Conservation (phyloP, 2,329 filamentous ascomycete species). For the Cladosporium sp. region DNA sequence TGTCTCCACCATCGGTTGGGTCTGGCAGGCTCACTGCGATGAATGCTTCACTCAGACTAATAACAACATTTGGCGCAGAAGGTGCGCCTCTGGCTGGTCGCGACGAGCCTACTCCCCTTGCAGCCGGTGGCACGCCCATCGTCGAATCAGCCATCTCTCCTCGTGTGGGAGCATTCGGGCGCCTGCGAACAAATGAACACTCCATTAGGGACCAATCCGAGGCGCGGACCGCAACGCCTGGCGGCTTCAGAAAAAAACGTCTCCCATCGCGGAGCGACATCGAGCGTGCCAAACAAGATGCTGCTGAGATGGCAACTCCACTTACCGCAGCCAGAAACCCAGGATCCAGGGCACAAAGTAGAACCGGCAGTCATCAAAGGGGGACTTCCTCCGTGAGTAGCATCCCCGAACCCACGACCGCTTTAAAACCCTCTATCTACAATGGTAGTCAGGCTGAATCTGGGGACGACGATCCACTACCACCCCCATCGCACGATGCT, state of each 20-base stretch:
- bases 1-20: slow-evolving; percentile 65
- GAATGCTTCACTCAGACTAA: slow-evolving; percentile 80
- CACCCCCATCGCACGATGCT: slow-evolving; percentile 64
- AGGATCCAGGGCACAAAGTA: slow-evolving; percentile 12
- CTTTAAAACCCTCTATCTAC: slow-evolving; percentile 20
- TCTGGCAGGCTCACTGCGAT: slow-evolving; percentile 61
- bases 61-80: slow-evolving; percentile 76
- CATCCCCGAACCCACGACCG: slow-evolving; percentile 26
- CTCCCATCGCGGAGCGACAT: slow-evolving; percentile 59
- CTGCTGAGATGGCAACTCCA: slow-evolving; percentile 52
- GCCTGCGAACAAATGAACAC: slow-evolving; percentile 48
- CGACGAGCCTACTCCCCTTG: slow-evolving; percentile 45
- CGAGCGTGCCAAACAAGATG: slow-evolving; percentile 50
- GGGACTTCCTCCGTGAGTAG: slow-evolving; percentile 22
- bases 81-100: slow-evolving; percentile 61
- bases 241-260: slow-evolving; percentile 57
- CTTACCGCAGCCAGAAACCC: slow-evolving; percentile 60
- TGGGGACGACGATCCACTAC: slow-evolving; percentile 47
- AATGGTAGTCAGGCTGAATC: slow-evolving; percentile 18
- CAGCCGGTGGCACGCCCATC: slow-evolving; percentile 79
- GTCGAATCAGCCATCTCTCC: slow-evolving; percentile 59
- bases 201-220: slow-evolving; percentile 39
- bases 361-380: slow-evolving; percentile 14
- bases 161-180: no score
- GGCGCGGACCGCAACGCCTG: slow-evolving; percentile 51